phyloP scores from a whole-genome alignment of 1,139 yeast genomes.

The Blastobotrys arbuscula region DNA sequence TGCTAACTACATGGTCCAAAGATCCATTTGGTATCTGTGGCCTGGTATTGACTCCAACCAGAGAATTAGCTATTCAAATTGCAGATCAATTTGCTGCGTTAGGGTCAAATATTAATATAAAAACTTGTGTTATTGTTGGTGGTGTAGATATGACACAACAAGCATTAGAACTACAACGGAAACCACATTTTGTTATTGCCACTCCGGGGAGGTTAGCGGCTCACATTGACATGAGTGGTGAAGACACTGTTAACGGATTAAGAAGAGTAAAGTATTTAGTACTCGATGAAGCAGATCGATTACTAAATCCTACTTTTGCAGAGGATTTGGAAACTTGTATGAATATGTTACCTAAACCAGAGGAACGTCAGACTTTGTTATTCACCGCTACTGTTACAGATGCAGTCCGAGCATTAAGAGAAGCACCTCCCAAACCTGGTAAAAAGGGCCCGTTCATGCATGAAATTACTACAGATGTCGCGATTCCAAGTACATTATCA shows the following conservation, averaged over 20 bases:
- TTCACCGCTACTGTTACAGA: conserved; percentile 97
- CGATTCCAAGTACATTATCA: conserved; percentile 69
- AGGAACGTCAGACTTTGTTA: conserved; percentile 73
- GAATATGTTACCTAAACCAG: conserved; percentile 61
- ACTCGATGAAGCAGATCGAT: conserved; percentile 92
- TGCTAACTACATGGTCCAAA: conserved; percentile 88
- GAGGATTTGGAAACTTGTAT: conserved; percentile 69
- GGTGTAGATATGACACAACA: conserved; percentile 91
- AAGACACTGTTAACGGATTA: conserved; percentile 76
- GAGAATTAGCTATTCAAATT: conserved; percentile 92
- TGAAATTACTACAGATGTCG: conserved; percentile 66
- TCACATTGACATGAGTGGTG: conserved; percentile 83
- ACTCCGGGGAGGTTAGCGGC: conserved; percentile 97
- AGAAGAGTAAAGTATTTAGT: conserved; percentile 75
- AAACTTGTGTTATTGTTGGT: conserved; percentile 80
- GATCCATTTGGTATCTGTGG: conserved; percentile 95
- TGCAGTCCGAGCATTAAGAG: conserved; percentile 75
- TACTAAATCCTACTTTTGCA: conserved; percentile 78
- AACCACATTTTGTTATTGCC: conserved; percentile 93
- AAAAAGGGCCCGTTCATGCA: conserved; percentile 69
- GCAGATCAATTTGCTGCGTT: conserved; percentile 95
- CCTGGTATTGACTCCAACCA: conserved; percentile 80
- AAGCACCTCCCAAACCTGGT: conserved; percentile 55
- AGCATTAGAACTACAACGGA: conserved; percentile 69
- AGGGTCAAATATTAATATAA: conserved; percentile 83